Evolutionary conservation across 345 rosid genomes (phyloP).

Genomic region (Theobroma cacao): DNA sequence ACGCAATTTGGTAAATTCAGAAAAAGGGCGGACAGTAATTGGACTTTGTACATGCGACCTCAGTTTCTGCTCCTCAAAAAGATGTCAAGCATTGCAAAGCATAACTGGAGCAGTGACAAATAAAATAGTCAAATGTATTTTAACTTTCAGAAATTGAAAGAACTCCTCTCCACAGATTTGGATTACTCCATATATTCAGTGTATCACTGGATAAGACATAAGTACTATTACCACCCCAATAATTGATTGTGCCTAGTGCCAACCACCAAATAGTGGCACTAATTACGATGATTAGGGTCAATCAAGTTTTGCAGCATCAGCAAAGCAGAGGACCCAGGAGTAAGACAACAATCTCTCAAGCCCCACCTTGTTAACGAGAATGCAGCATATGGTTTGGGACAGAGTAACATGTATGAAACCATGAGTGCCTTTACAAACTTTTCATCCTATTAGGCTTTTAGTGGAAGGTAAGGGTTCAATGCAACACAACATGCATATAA

Average conservation of each 20-base stretch:
- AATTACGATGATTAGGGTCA: constrained; percentile 3
- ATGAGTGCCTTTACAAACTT: background rate
- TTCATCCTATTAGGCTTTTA: background rate
- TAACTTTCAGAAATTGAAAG: background rate
- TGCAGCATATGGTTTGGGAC: background rate
- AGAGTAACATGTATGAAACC: background rate
- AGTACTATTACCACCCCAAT: background rate
- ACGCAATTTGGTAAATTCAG: background rate
- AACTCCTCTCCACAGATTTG: background rate
- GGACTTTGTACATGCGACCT: background rate
- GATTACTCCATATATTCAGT: background rate
- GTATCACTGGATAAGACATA: background rate
- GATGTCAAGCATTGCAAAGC: background rate
- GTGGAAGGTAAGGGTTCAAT: too few relatives aligned
- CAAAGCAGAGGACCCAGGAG: background rate
- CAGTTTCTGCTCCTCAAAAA: background rate
- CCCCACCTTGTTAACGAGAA: background rate
- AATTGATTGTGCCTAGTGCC: background rate
- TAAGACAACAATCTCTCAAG: background rate
- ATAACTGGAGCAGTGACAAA: background rate
- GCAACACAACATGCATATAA: background rate
- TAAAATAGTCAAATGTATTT: background rate
- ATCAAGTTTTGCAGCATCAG: background rate
- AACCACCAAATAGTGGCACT: background rate
- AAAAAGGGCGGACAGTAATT: background rate